These are phyloP conservation scores for Excoecaria cochinchinensis DNA, from an alignment of 345 rosid species.

Conservation along the genomic window DNA sequence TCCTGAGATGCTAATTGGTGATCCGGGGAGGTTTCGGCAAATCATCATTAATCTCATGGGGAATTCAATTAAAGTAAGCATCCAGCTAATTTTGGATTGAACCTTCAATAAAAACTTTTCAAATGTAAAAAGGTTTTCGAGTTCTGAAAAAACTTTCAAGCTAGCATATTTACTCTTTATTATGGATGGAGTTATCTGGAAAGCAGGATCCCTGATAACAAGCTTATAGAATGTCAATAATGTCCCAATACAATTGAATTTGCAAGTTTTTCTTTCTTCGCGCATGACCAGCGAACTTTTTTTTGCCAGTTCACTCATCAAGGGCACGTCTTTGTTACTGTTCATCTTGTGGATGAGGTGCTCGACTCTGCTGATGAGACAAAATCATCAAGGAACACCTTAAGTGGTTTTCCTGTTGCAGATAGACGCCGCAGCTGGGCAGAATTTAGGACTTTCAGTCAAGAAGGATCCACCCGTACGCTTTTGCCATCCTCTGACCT, in stretches of 20 bases:
- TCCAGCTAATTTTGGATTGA: constrained; percentile 15
- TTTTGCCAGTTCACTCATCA: constrained; percentile 74
- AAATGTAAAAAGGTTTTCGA: neutral
- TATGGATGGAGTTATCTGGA: neutral
- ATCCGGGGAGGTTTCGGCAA: constrained; percentile 91
- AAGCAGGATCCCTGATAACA: neutral
- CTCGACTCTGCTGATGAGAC: constrained; percentile 50
- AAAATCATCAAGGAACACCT: constrained; percentile 51
- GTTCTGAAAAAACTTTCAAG: neutral
- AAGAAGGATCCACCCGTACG: constrained; percentile 36
- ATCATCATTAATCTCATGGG: constrained; percentile 95
- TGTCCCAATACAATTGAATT: neutral
- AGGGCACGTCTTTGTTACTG: constrained; percentile 86
- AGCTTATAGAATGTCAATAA: neutral
- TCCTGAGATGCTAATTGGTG: constrained; percentile 83
- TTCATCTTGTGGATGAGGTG: constrained; percentile 82
- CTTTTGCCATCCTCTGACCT: constrained; percentile 39
- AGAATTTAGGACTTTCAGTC: constrained; percentile 57
- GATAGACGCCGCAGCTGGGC: constrained; percentile 72
- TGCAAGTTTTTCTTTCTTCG: neutral
- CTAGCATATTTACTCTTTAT: neutral
- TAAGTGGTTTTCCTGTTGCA: constrained; percentile 83
- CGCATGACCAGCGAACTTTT: neutral
- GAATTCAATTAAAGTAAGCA: constrained; percentile 82
- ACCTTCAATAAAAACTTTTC: neutral